phyloP scores from a whole-genome alignment of 176 grass and related monocot genomes.

The Puccinellia tenuiflora region DNA sequence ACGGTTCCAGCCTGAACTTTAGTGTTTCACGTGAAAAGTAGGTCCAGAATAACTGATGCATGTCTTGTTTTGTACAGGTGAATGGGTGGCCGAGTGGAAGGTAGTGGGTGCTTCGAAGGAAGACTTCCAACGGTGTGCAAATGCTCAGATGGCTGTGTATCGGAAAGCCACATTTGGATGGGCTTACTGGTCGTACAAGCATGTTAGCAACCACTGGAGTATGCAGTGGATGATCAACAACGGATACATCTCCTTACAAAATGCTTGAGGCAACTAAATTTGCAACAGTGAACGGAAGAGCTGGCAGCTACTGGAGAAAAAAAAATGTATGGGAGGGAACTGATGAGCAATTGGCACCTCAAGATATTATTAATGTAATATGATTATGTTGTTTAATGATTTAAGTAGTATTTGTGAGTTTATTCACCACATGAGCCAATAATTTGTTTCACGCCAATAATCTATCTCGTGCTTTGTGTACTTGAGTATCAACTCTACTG shows the following conservation, averaged over 20 bases:
- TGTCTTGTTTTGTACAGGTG: background rate
- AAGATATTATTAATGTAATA: too few species aligned
- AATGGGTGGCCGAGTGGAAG: too few species aligned
- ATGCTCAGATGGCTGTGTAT: constrained; percentile 47
- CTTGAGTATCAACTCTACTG: too few species aligned
- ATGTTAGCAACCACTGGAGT: constrained; percentile 51
- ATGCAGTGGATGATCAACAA: constrained; percentile 81
- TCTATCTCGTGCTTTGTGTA: too few species aligned
- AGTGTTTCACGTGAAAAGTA: background rate
- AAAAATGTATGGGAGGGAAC: too few species aligned
- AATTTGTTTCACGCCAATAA: too few species aligned
- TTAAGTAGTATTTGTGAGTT: too few species aligned
- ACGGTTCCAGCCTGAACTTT: background rate
- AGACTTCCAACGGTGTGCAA: constrained; percentile 32
- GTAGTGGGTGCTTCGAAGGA: too few species aligned
- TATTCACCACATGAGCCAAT: too few species aligned
- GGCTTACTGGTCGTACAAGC: constrained; percentile 65
- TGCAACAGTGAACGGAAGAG: background rate
- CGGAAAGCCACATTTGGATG: constrained; percentile 60
- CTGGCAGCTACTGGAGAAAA: too few species aligned
- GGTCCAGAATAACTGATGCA: background rate
- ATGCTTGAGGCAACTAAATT: background rate
- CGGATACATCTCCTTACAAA: constrained; percentile 50
- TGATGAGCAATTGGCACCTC: too few species aligned
- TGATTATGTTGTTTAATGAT: too few species aligned